Base-by-base conservation (phyloP, 1,284 basidiomycete genomes). In the Polyporus tsugae region DNA sequence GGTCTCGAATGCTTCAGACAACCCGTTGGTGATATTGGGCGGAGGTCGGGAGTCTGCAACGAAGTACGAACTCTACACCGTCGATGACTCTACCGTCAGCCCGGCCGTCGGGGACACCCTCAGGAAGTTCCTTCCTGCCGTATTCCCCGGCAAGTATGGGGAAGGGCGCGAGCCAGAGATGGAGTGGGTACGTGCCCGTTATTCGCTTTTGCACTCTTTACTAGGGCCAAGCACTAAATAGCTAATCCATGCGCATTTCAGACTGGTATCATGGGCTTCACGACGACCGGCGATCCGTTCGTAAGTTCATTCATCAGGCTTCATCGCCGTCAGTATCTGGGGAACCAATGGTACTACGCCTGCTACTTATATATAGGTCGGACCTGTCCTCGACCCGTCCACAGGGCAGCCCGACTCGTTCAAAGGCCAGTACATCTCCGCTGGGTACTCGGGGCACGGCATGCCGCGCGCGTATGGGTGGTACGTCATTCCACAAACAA, bases 181-280 rank as follows among this genome's bases (percentile, higher is more conserved):
- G 86, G 92, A 94, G 83, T 94, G 92, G 92, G 92, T 92, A 59
- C 66, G 79, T 77, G 25, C 49, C 25, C 25, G 25, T 19, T 4
- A 10, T 5, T 49, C 46, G 1, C 46, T 19, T 53, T 17, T 13
- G 33, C 52, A 13, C 13, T 17, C 29, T 2, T 29, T 29, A 29
- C 29, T 1, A 29, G 29, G 29, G 3, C 7, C 41, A 55, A 4
- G 11, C 25, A 33, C 15, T 17, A 44, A 0, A 62, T 44, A 5
- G 15, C n/a, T 52, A 19, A 36, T 33, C 17, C 7, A 7, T 17
- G n/a, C 13, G 5, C 6, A 22, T 62, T 29, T 41, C 68, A 91
- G 94, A 93, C 91, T 2, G 95, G 94, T 0, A 93, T 96, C 60
- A 94, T 95, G 92, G 94, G 89, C 0, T 93, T 84, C 75, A 95